Evolutionary conservation across 129 eudicot genomes (phyloP).

Genomic region (Tagetes erecta): DNA sequence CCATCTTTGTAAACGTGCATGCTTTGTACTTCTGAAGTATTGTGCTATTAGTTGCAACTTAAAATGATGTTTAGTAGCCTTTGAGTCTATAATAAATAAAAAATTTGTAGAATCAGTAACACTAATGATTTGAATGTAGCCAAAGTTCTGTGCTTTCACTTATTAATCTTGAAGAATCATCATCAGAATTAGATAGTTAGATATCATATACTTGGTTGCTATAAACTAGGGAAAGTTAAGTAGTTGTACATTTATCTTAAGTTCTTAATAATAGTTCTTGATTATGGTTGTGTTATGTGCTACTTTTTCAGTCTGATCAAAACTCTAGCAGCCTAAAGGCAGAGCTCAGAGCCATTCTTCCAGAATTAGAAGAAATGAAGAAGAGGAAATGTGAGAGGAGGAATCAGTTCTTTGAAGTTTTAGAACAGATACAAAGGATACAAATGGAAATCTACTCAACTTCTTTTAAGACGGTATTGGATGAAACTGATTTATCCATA

Average conservation of each 20-base stretch:
- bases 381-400: slow-evolving; percentile 70
- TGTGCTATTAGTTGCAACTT: neutral
- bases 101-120: neutral
- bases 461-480: slow-evolving; percentile 38
- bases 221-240: neutral
- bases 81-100: neutral
- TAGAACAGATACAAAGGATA: slow-evolving; percentile 68
- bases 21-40: neutral
- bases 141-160: neutral
- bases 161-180: neutral
- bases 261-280: neutral
- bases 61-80: neutral
- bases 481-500: slow-evolving; percentile 72
- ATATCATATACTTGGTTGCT: neutral
- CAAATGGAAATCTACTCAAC: slow-evolving; percentile 54
- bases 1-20: neutral
- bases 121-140: neutral
- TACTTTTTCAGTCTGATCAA: slow-evolving; percentile 64
- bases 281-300: slow-evolving; percentile 2
- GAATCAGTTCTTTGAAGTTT: slow-evolving; percentile 61
- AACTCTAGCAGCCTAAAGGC: slow-evolving; percentile 69
- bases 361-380: slow-evolving; percentile 83
- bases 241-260: neutral
- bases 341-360: slow-evolving; percentile 70
- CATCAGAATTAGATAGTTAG: neutral